Conservation (phyloP, 2,329 filamentous ascomycete genomes). For the Fusarium hainanense region DNA sequence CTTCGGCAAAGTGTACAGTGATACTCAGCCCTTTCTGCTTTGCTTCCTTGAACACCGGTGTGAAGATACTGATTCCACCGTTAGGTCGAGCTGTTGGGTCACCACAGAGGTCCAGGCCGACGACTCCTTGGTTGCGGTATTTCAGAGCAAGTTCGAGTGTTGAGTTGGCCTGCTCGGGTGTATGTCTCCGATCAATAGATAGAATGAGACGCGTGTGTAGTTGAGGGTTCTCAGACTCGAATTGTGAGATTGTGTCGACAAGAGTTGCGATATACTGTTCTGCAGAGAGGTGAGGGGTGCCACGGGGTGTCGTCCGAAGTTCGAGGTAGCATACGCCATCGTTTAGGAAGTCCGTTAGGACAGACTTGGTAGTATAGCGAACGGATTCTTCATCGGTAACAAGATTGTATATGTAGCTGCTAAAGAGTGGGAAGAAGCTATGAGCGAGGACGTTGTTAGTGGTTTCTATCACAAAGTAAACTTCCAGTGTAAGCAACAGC, state of each 20-base stretch:
- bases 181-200: slow-evolving; percentile 76
- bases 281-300: slow-evolving; percentile 68
- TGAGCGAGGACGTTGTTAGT: not conserved
- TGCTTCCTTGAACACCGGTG: slow-evolving; percentile 68
- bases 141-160: slow-evolving; percentile 71
- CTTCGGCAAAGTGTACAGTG: slow-evolving; percentile 84
- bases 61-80: slow-evolving; percentile 70
- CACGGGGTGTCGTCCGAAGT: slow-evolving; percentile 81
- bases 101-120: slow-evolving; percentile 83
- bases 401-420: slow-evolving; percentile 81
- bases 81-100: slow-evolving; percentile 67
- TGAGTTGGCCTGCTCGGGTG: slow-evolving; percentile 67
- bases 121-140: slow-evolving; percentile 66
- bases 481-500: not conserved
- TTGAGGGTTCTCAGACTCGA: slow-evolving; percentile 53
- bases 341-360: slow-evolving; percentile 72
- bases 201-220: slow-evolving; percentile 77
- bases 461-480: not conserved
- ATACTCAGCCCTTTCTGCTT: slow-evolving; percentile 66
- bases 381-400: slow-evolving; percentile 71
- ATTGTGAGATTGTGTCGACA: slow-evolving; percentile 69
- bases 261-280: slow-evolving; percentile 73
- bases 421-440: slow-evolving; percentile 83
- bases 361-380: slow-evolving; percentile 70
- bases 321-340: slow-evolving; percentile 84